Conservation (phyloP, 257 asterid genomes). For the Agastache rugosa region DNA sequence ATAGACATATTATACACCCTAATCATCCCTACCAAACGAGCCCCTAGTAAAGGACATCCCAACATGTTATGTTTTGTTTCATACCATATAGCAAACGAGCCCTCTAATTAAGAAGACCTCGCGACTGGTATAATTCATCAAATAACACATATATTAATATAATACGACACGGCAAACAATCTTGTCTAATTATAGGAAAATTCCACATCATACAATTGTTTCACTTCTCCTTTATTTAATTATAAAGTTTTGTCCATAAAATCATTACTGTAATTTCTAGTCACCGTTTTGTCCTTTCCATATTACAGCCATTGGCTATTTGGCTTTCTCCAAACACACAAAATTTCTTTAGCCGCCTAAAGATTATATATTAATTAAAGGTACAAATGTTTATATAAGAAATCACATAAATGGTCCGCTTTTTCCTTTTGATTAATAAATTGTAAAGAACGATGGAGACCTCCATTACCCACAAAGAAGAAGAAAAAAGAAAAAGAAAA, state of each 20-base stretch:
- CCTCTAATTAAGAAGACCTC: too few relatives aligned
- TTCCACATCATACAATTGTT: not conserved
- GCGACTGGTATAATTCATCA: not conserved
- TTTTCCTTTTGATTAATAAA: not conserved
- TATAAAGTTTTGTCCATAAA: not conserved
- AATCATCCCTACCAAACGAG: too few relatives aligned
- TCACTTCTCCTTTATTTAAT: not conserved
- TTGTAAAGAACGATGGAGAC: slow-evolving; percentile 30
- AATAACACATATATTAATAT: not conserved
- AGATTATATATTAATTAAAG: slow-evolving; percentile 11
- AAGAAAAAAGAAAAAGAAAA: not conserved
- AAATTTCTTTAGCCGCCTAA: slow-evolving; percentile 36
- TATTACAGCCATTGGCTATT: slow-evolving; percentile 14
- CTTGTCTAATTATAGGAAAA: not conserved
- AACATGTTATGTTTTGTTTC: too few relatives aligned
- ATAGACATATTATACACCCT: too few relatives aligned
- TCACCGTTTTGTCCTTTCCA: slow-evolving; percentile 41
- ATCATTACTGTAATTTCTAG: slow-evolving; percentile 26
- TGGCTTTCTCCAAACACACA: slow-evolving; percentile 20
- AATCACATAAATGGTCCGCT: slow-evolving; percentile 30
- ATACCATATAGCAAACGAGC: too few relatives aligned
- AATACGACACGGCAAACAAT: not conserved
- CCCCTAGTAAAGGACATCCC: too few relatives aligned
- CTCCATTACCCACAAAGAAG: slow-evolving; percentile 25
- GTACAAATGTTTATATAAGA: not conserved